Evolutionary conservation across 352 stramenopile species (phyloP), one percentile per base, ranked within the genome.

Genomic region (Peronosclerospora sorghi): DNA sequence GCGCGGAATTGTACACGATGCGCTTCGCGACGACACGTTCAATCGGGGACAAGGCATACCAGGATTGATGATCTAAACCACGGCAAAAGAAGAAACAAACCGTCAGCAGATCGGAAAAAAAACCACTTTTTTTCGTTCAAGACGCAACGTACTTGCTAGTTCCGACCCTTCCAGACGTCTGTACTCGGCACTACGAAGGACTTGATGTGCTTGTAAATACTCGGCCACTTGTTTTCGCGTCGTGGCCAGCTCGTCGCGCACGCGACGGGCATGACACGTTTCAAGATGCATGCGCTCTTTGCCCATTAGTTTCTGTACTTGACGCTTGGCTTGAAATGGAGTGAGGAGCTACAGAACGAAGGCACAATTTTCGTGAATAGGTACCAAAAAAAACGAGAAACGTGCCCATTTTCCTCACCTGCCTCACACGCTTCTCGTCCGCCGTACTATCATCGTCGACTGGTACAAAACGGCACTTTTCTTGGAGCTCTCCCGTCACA

Each of bases 191-290:
- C 52, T 56, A 38, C 51, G 45, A 28, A 68, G 20, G 17, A 61
- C 28, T 38, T 53, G 37, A 20, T 66, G 50, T 2, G 24, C 32
- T 10, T 47, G 18, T 8, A 63, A 14, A 45, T 65, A 61, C 34
- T 46, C 46, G 2, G 45, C 42, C 2, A 81, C 24, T 4, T 68
- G 51, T 5, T 50, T 55, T 18, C 68, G 56, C 34, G 60, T 73
- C 13, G 54, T 41, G 13, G 24, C 27, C 8, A 81, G 29, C 23
- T 68, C 56, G 34, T 62, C 50, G 8, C 44, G 46, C 18, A 81
- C 60, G 45, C 68, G 54, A 29, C 48, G 49, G 23, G 49, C 46
- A 51, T 82, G 63, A 29, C 70, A 80, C 29, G 48, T 27, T 45
- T 79, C 41, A 14, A 83, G 45, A 1, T 51, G 28, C 6, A 54